Percentiles rank a stretch among this genome's conserved stretches.
These are phyloP conservation scores for Aureobasidium lini DNA, from an alignment of 2,329 filamentous ascomycete genomes.

Conservation along the genomic window DNA sequence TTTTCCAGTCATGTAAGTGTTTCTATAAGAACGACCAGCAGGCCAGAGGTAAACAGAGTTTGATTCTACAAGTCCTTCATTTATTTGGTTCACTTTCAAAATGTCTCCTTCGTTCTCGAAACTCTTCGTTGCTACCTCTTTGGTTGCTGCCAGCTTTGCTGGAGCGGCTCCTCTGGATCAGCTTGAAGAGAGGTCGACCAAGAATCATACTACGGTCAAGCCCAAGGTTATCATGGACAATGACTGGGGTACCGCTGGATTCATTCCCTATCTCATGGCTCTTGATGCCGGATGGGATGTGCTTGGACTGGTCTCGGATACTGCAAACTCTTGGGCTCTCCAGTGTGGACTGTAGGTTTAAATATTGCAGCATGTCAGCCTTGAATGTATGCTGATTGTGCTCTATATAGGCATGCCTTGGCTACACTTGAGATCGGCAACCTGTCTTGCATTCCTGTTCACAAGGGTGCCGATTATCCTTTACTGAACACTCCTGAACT, in stretches of 20 bases:
- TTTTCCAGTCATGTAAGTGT: not conserved
- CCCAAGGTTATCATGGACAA: slow-evolving; percentile 39
- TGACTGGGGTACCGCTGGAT: slow-evolving; percentile 38
- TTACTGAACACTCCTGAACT: slow-evolving; percentile 39
- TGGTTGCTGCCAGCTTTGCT: slow-evolving; percentile 4
- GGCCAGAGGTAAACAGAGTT: not conserved
- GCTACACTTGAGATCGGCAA: slow-evolving; percentile 41
- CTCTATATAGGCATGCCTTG: slow-evolving; percentile 32
- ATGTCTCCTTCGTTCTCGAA: slow-evolving; percentile 11
- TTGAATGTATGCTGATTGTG: not conserved
- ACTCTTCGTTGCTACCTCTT: not conserved
- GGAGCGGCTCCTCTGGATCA: slow-evolving; percentile 3
- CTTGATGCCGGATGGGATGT: slow-evolving; percentile 39
- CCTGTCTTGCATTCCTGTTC: slow-evolving; percentile 42
- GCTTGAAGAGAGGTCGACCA: not conserved
- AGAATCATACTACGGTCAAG: not conserved
- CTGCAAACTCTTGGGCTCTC: slow-evolving; percentile 40
- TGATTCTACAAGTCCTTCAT: not conserved
- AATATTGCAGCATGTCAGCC: not conserved
- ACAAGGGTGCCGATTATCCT: slow-evolving; percentile 41
- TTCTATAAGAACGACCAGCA: not conserved
- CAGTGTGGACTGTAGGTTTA: slow-evolving; percentile 31
- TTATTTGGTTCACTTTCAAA: not conserved
- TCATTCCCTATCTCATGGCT: slow-evolving; percentile 39
- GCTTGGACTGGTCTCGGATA: slow-evolving; percentile 36